These are phyloP conservation scores for Phytopythium cucurbitacearum DNA, from an alignment of 352 stramenopile genomes.

Conservation along the genomic window DNA sequence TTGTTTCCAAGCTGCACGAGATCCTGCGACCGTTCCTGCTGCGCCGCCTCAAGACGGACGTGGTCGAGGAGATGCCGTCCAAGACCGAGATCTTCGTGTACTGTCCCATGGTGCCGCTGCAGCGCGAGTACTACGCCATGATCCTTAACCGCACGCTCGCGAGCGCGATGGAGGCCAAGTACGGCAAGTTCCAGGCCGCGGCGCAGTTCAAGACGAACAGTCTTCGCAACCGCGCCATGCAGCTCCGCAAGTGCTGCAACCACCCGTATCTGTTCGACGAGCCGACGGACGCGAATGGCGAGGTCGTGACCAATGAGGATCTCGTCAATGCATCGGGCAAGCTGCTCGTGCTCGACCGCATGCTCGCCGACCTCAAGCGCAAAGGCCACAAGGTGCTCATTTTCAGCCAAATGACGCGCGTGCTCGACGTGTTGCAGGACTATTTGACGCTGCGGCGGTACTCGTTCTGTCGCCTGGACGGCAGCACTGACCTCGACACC, in stretches of 20 bases:
- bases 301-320: slow-evolving; percentile 74
- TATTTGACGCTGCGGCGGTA: slow-evolving; percentile 87
- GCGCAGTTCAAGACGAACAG: slow-evolving; percentile 46
- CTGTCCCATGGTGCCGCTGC: slow-evolving; percentile 91
- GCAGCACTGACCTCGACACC: slow-evolving; percentile 89
- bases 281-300: slow-evolving; percentile 43
- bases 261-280: slow-evolving; percentile 89
- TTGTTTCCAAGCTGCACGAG: slow-evolving; percentile 96
- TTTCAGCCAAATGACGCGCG: slow-evolving; percentile 98
- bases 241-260: slow-evolving; percentile 86
- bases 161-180: slow-evolving; percentile 80
- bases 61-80: slow-evolving; percentile 90
- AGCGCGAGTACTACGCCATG: slow-evolving; percentile 94
- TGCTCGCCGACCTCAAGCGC: slow-evolving; percentile 93
- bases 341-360: slow-evolving; percentile 97
- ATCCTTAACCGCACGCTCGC: slow-evolving; percentile 89
- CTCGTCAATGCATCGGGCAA: slow-evolving; percentile 96
- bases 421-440: slow-evolving; percentile 99
- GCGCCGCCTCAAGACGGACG: slow-evolving; percentile 94
- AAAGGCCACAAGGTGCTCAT: slow-evolving; percentile 97
- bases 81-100: slow-evolving; percentile 99
- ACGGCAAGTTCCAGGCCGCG: slow-evolving; percentile 51
- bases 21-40: slow-evolving; percentile 97
- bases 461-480: slow-evolving; percentile 96
- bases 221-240: slow-evolving; percentile 73